Conservation (phyloP, 345 rosid species). For the Microcos paniculata region DNA sequence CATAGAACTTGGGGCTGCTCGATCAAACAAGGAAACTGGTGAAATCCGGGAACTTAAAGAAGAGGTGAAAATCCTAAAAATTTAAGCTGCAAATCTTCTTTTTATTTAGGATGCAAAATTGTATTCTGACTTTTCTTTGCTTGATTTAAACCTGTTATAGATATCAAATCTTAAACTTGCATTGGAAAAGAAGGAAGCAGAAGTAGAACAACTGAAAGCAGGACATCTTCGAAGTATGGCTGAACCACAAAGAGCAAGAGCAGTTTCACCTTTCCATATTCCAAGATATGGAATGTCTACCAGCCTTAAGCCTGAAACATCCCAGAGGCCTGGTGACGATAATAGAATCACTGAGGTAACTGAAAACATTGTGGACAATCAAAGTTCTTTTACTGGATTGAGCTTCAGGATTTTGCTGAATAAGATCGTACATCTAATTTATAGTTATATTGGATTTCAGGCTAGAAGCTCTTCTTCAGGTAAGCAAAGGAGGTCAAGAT, state of each 20-base stretch:
- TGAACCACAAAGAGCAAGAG: conserved; percentile 69
- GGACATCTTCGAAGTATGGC: conserved; percentile 37
- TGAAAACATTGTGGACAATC: neutral
- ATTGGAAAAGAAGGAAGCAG: conserved; percentile 85
- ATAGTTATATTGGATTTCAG: conserved; percentile 37
- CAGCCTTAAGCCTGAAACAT: conserved; percentile 51
- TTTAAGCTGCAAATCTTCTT: neutral
- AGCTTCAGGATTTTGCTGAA: neutral
- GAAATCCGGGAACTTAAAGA: conserved; percentile 88
- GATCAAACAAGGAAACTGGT: conserved; percentile 87
- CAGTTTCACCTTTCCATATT: conserved; percentile 83
- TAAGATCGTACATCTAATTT: neutral
- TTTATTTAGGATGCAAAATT: neutral
- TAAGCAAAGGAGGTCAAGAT: conserved; percentile 75
- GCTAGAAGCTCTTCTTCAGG: conserved; percentile 82
- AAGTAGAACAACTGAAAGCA: conserved; percentile 62
- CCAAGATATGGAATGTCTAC: conserved; percentile 48
- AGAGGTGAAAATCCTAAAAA: conserved; percentile 51
- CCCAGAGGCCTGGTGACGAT: conserved; percentile 51
- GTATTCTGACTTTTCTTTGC: neutral
- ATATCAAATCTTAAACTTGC: conserved; percentile 72
- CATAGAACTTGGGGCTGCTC: conserved; percentile 94
- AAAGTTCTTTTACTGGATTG: neutral
- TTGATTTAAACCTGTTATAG: conserved; percentile 29
- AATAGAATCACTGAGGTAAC: conserved; percentile 57